Conservation (phyloP, 2,329 filamentous ascomycete genomes). For the Colletotrichum theobromicola region DNA sequence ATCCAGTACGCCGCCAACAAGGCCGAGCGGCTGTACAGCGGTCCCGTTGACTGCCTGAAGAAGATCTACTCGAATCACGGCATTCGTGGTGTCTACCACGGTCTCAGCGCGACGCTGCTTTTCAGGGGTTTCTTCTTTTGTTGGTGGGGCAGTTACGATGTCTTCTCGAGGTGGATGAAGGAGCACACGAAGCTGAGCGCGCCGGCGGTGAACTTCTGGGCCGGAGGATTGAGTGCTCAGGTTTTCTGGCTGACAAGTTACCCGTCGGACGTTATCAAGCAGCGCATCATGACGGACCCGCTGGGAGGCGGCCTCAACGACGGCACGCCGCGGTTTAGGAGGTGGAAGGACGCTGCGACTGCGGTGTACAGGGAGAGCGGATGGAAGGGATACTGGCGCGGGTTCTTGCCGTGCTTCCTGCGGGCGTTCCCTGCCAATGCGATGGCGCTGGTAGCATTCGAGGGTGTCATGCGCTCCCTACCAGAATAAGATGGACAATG, state of each 20-base stretch:
- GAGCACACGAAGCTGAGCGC: conserved; percentile 72
- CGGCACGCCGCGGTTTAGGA: conserved; percentile 69
- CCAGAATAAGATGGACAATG: conserved; percentile 31
- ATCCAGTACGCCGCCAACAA: conserved; percentile 89
- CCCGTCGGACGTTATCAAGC: conserved; percentile 92
- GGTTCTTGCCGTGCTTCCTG: conserved; percentile 92
- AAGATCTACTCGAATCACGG: conserved; percentile 79
- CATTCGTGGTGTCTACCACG: conserved; percentile 81
- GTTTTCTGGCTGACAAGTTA: conserved; percentile 94
- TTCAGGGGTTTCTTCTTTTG: conserved; percentile 96
- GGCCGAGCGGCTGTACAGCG: conserved; percentile 78
- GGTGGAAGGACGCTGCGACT: conserved; percentile 81
- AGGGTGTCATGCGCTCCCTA: conserved; percentile 80
- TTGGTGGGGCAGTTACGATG: conserved; percentile 97
- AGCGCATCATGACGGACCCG: conserved; percentile 95
- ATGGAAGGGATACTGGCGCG: conserved; percentile 85
- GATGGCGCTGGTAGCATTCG: conserved; percentile 90
- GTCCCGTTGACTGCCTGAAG: conserved; percentile 81
- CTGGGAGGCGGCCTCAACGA: conserved; percentile 74
- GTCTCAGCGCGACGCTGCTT: conserved; percentile 81
- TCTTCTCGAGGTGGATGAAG: conserved; percentile 74
- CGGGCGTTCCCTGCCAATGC: conserved; percentile 96
- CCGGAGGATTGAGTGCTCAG: conserved; percentile 90
- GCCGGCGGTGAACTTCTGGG: conserved; percentile 95
- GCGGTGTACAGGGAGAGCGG: conserved; percentile 80